phyloP scores from a whole-genome alignment of 495 filamentous ascomycete species.

The Lasiosphaeria miniovina region DNA sequence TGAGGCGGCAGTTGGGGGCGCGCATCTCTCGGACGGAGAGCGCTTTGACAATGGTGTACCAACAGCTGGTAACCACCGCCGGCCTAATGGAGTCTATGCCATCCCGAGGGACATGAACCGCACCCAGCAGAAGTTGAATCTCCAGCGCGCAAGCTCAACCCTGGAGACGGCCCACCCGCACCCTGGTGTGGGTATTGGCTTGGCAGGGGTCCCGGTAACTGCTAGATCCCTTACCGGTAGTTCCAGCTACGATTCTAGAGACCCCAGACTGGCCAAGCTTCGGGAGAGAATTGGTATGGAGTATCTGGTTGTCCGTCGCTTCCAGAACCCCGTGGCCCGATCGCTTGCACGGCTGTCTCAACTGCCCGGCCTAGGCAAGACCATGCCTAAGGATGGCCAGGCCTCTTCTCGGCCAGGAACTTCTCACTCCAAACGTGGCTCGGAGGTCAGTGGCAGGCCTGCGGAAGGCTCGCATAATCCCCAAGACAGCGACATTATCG shows the following conservation, averaged over 20 bases:
- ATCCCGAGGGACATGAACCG: slow-evolving; percentile 54
- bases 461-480: not conserved
- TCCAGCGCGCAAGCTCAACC: slow-evolving; percentile 63
- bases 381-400: slow-evolving; percentile 26
- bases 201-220: slow-evolving; percentile 32
- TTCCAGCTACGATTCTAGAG: slow-evolving; percentile 42
- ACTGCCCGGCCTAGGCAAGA: slow-evolving; percentile 45
- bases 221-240: slow-evolving; percentile 37
- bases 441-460: slow-evolving; percentile 13
- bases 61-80: slow-evolving; percentile 16
- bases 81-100: slow-evolving; percentile 17
- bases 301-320: slow-evolving; percentile 64
- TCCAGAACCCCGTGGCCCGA: slow-evolving; percentile 62
- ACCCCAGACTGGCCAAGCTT: slow-evolving; percentile 53
- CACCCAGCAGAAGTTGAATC: slow-evolving; percentile 69
- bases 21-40: slow-evolving; percentile 32
- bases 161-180: slow-evolving; percentile 54
- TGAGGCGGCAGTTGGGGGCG: slow-evolving; percentile 11
- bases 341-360: slow-evolving; percentile 53
- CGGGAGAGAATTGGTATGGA: slow-evolving; percentile 63
- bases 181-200: slow-evolving; percentile 27
- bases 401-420: slow-evolving; percentile 33
- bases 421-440: slow-evolving; percentile 15
- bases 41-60: slow-evolving; percentile 28
- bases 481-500: slow-evolving; percentile 5